phyloP scores from a whole-genome alignment of 2,329 filamentous ascomycete genomes.

The Coccinonectria pachysandricola region DNA sequence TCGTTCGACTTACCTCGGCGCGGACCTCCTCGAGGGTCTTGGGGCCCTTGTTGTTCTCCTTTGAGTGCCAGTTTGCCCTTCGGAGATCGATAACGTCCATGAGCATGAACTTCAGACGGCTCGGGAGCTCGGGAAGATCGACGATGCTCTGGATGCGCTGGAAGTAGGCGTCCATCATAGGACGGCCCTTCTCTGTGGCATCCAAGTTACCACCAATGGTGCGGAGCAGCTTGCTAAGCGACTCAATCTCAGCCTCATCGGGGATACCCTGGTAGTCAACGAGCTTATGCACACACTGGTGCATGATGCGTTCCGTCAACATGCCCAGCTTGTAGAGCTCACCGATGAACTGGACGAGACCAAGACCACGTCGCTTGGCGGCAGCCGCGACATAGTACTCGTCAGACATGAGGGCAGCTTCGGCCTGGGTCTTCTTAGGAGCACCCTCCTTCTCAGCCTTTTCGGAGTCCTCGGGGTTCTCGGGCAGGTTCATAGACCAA shows the following conservation, averaged over 20 bases:
- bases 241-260: conserved; percentile 94
- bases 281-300: conserved; percentile 94
- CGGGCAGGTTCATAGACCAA: conserved; percentile 82
- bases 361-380: conserved; percentile 91
- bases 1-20: conserved; percentile 50
- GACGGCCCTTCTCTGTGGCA: conserved; percentile 67
- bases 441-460: conserved; percentile 35
- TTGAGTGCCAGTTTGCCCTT: conserved; percentile 66
- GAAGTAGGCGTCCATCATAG: conserved; percentile 92
- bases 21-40: conserved; percentile 94
- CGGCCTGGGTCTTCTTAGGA: conserved; percentile 53
- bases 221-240: conserved; percentile 80
- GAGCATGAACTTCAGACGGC: conserved; percentile 91
- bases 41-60: conserved; percentile 85
- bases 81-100: conserved; percentile 88
- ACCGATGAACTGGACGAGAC: conserved; percentile 97
- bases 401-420: conserved; percentile 74
- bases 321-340: conserved; percentile 98
- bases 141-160: conserved; percentile 74
- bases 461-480: conserved; percentile 58
- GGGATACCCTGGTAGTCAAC: conserved; percentile 90
- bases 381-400: conserved; percentile 93
- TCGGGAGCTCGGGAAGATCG: conserved; percentile 69
- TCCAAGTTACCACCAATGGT: conserved; percentile 89
- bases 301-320: conserved; percentile 99